Percentiles rank a stretch among this genome's conserved stretches.
These are phyloP conservation scores for Silene uniflora DNA, from an alignment of 148 eudicot species.

Conservation along the genomic window DNA sequence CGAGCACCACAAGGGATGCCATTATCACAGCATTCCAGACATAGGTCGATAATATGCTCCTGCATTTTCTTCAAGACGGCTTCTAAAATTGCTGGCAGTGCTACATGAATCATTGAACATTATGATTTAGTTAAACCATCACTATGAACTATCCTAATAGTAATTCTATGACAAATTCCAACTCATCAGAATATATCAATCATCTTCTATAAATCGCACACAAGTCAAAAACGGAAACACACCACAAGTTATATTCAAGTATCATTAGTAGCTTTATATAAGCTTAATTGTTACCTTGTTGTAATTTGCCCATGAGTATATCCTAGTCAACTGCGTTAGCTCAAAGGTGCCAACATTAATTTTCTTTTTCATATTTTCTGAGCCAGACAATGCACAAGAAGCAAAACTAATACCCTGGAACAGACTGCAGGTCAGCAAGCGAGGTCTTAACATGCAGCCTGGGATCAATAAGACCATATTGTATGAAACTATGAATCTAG, in stretches of 20 bases:
- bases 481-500: too few relatives aligned
- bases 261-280: neutral
- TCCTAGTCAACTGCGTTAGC: neutral
- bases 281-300: neutral
- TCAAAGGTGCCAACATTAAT: neutral
- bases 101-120: conserved; percentile 39
- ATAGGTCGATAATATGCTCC: conserved; percentile 89
- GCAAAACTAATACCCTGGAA: neutral
- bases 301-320: neutral
- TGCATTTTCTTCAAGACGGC: conserved; percentile 68
- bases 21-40: conserved; percentile 88
- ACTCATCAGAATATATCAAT: neutral
- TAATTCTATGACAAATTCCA: neutral
- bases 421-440: neutral
- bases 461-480: too few relatives aligned
- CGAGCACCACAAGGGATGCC: conserved; percentile 95
- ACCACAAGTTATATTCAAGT: neutral
- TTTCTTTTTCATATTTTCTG: too few relatives aligned
- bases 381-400: neutral
- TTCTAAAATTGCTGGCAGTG: conserved; percentile 72
- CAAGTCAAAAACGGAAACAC: neutral
- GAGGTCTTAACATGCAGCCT: neutral
- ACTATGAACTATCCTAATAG: neutral
- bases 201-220: neutral
- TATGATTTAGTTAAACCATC: conserved; percentile 15